A percentile compares a stretch with the other conserved stretches of the same genome.
These are phyloP conservation scores for Herpetomonas samuelpessoai DNA, from an alignment of 208 protist genomes.

Conservation along the genomic window DNA sequence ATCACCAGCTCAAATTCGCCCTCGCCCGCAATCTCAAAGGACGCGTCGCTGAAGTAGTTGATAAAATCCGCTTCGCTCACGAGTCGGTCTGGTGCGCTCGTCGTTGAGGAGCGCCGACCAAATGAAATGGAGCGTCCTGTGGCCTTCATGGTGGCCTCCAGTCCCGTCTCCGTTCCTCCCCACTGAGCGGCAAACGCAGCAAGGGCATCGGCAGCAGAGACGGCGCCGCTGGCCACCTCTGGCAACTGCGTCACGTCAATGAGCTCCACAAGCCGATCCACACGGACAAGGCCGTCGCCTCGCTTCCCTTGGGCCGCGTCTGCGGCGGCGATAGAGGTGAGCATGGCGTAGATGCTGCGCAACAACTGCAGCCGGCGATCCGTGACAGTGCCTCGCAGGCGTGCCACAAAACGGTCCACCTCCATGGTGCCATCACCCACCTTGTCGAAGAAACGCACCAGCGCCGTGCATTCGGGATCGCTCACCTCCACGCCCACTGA, in stretches of 20 bases:
- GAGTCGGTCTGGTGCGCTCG: constrained; percentile 27
- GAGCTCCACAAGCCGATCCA: constrained; percentile 51
- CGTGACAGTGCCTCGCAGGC: constrained; percentile 66
- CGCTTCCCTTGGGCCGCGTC: constrained; percentile 27
- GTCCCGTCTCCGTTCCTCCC: constrained; percentile 30
- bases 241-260: constrained; percentile 63
- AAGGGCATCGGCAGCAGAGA: constrained; percentile 38
- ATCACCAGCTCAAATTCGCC: constrained; percentile 80
- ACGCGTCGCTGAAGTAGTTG: constrained; percentile 69
- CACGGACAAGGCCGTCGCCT: constrained; percentile 21
- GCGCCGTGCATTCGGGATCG: constrained; percentile 58
- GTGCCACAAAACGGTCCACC: constrained; percentile 44
- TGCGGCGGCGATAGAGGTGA: constrained; percentile 51
- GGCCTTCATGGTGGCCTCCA: not conserved
- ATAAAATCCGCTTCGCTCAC: constrained; percentile 58
- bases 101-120: not conserved
- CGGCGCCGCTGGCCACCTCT: constrained; percentile 29
- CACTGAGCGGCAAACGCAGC: constrained; percentile 61
- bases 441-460: constrained; percentile 69
- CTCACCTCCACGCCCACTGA: constrained; percentile 31
- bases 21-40: constrained; percentile 76
- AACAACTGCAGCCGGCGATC: constrained; percentile 62
- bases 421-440: constrained; percentile 34
- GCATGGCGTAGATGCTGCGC: constrained; percentile 58
- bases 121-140: not conserved